Evolutionary conservation across 257 asterid species (phyloP), one percentile per base, ranked within the genome.

Genomic region (Linaria vulgaris): DNA sequence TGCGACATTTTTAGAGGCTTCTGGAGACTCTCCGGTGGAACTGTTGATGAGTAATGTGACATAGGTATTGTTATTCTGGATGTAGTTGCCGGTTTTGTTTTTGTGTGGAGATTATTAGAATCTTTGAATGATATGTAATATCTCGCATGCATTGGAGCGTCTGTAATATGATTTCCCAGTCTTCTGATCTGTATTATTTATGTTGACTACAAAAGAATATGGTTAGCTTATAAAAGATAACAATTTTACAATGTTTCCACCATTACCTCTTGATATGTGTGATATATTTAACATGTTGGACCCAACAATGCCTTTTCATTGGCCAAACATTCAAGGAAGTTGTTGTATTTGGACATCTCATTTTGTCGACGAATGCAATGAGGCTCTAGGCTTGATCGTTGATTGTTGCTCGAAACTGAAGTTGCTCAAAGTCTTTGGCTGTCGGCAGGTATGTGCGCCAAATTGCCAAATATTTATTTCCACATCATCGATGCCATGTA

Each of bases 391-490:
- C 55, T 62, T 85, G 81, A 88, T 90, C 37, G 85, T 90, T 37
- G 95, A 90, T 74, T 72, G 83, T 48, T 90, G 96, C 80, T 67
- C 58, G 47, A 84, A 84, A 4, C 73, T 90, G 77, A 90, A 82
- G 86, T 79, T 73, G 71, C 80, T 90, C 68, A 90, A 88, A 72
- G 75, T 78, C 72, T 90, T 90, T 51, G 97, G 97, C 19, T 90
- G 97, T 73, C 66, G 90, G 72, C 90, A 88, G 96, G 97, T 90
- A 71, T 17, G 71, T 16, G 4, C 30, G 9, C 13, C 1, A 11
- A 34, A 34, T 34, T 4, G 41, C n/a, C n/a, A n/a, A 34, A 8
- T 34, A 34, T 7, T 34, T 8, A 27, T 27, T 27, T 27, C 6
- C 34, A 27, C n/a, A n/a, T n/a, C n/a, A n/a, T n/a, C n/a, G n/a